phyloP scores from a whole-genome alignment of 371 early-diverging fungal genomes.

The Batrachochytrium dendrobatidis region DNA sequence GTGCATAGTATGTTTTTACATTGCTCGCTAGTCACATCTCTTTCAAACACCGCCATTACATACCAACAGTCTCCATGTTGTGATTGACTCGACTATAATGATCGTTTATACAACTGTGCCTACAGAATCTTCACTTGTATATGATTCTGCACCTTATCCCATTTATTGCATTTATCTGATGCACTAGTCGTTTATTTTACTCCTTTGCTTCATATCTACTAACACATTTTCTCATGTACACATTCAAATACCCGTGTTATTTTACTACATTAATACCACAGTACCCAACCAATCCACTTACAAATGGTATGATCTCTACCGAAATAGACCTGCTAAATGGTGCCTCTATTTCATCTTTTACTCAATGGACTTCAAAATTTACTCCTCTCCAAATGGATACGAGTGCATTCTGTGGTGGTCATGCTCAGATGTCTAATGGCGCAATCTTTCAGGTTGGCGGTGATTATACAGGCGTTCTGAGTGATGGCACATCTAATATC shows the following conservation, averaged over 20 bases:
- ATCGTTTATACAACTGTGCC: too few species aligned
- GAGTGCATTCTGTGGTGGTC: slow-evolving; percentile 23
- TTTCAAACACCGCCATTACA: neutral
- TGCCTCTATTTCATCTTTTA: neutral
- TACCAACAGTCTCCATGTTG: too few species aligned
- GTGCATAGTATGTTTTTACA: too few species aligned
- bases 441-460: slow-evolving; percentile 14
- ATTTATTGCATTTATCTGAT: too few species aligned
- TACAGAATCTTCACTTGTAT: too few species aligned
- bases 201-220: too few species aligned
- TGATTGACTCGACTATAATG: too few species aligned
- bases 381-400: neutral
- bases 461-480: neutral
- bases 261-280: too few species aligned
- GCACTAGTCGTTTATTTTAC: too few species aligned
- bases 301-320: slow-evolving; percentile 17
- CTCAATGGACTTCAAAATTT: neutral
- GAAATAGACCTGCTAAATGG: slow-evolving; percentile 11
- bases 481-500: neutral
- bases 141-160: too few species aligned
- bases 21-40: neutral
- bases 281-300: slow-evolving; percentile 21
- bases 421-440: slow-evolving; percentile 23
- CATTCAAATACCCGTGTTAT: too few species aligned
- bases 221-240: too few species aligned